Conservation (phyloP, 345 rosid genomes). For the Trapa incisa region DNA sequence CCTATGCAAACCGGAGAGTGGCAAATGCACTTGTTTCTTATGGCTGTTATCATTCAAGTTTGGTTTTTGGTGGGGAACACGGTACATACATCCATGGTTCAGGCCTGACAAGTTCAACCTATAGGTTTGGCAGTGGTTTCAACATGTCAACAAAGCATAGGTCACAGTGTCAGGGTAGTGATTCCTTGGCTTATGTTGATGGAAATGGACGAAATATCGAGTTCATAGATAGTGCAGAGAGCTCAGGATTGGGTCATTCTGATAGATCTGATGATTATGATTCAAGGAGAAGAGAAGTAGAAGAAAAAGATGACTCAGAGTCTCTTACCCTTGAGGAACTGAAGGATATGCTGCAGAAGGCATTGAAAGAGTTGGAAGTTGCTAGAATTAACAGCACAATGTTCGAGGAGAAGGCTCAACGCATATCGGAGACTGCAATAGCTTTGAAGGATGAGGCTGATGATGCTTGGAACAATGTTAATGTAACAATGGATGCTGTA, state of each 20-base stretch:
- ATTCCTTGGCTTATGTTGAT: slow-evolving; percentile 47
- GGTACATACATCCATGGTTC: slow-evolving; percentile 16
- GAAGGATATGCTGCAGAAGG: slow-evolving; percentile 46
- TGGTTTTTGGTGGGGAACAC: slow-evolving; percentile 20
- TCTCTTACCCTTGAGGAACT: slow-evolving; percentile 42
- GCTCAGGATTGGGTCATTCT: slow-evolving; percentile 13
- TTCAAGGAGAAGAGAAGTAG: slow-evolving; percentile 25
- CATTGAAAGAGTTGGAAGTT: slow-evolving; percentile 58
- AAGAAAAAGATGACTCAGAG: slow-evolving; percentile 23
- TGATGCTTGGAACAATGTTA: slow-evolving; percentile 52
- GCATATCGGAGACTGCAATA: slow-evolving; percentile 73
- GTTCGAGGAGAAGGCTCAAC: slow-evolving; percentile 86
- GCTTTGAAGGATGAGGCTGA: slow-evolving; percentile 69
- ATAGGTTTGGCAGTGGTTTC: slow-evolving; percentile 15
- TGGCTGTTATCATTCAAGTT: slow-evolving; percentile 21
- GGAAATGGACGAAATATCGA: slow-evolving; percentile 46
- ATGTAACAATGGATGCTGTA: slow-evolving; percentile 36
- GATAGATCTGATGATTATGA: slow-evolving; percentile 18
- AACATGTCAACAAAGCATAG: slow-evolving; percentile 20
- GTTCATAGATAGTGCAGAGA: slow-evolving; percentile 23
- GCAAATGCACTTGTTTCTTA: slow-evolving; percentile 16
- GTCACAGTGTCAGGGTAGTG: slow-evolving; percentile 44
- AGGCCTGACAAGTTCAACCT: slow-evolving; percentile 15
- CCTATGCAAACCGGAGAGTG: slow-evolving; percentile 13
- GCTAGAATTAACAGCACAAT: slow-evolving; percentile 59